A percentile compares a stretch with the other conserved stretches of the same genome.
Evolutionary conservation across 2,329 filamentous ascomycete genomes (phyloP).

Genomic region (Penicillium occitanis): DNA sequence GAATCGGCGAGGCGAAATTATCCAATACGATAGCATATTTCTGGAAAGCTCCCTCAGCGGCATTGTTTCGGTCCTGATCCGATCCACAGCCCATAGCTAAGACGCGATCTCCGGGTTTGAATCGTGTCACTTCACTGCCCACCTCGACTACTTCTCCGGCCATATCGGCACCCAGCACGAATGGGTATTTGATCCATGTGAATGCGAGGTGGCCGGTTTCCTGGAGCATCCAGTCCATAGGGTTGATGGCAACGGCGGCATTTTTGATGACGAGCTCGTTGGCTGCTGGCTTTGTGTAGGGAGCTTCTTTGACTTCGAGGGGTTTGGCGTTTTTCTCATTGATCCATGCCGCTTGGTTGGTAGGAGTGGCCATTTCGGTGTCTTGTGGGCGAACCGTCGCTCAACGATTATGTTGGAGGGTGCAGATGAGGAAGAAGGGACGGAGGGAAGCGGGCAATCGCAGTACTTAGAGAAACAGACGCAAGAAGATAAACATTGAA

Average conservation of each 20-base stretch:
- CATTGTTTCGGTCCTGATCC: background rate
- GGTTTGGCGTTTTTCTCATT: conserved; percentile 20
- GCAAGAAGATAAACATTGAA: background rate
- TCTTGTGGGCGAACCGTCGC: background rate
- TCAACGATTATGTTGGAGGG: background rate
- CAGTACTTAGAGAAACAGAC: background rate
- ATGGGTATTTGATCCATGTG: conserved; percentile 25
- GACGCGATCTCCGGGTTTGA: conserved; percentile 29
- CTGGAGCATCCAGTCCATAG: conserved; percentile 25
- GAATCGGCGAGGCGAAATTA: conserved; percentile 29
- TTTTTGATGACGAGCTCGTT: conserved; percentile 27
- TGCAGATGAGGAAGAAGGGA: background rate
- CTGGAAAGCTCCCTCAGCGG: conserved; percentile 12
- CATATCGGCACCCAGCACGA: conserved; percentile 30
- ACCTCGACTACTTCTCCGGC: conserved; percentile 27
- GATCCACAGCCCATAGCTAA: conserved; percentile 21
- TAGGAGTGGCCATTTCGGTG: conserved; percentile 3
- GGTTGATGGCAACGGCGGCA: conserved; percentile 28
- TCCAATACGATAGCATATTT: conserved; percentile 7
- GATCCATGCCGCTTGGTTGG: conserved; percentile 27
- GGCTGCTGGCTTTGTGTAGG: conserved; percentile 23
- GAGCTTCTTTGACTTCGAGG: conserved; percentile 23
- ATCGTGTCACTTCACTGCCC: conserved; percentile 20
- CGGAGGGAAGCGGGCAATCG: background rate
- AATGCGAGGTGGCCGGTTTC: conserved; percentile 22